Evolutionary conservation across 331 rosid genomes (phyloP), one percentile per base, ranked within the genome.

Genomic region (Prunus yedoensis): DNA sequence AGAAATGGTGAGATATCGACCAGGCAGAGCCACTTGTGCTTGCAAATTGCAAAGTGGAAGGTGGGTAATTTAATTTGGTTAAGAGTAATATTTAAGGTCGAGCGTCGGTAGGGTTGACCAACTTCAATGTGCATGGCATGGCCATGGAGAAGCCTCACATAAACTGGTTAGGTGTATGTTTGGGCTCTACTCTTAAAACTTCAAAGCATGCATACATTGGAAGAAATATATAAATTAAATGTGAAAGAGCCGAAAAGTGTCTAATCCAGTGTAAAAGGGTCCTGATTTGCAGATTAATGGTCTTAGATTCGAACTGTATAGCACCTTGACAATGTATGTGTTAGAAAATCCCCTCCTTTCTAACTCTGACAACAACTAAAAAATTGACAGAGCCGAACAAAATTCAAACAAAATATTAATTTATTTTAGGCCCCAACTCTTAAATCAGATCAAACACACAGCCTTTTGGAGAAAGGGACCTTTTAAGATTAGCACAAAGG

Each of bases 261-360:
- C 38, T 32, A 32, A 32, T 5, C 0, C 1, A 4, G 0, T 32
- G 5, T 1, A 32, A 32, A 32, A 32, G 0, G 0, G 0, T 32
- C 0, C 5, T 32, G 0, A 32, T 32, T 32, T 4, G 38, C 38
- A 32, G 0, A 32, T 32, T 32, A 32, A 4, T 32, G 0, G 5
- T 32, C 0, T 4, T 5, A 32, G 1, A 0, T 32, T 32, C 4
- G 1, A 32, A 32, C 0, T 0, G 0, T 0, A 32, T 32, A 1
- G 0, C 0, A 4, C 1, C 5, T 32, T 32, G 0, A 32, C 8
- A 35, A n/a, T n/a, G n/a, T n/a, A n/a, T n/a, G n/a, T n/a, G n/a
- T n/a, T n/a, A n/a, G 8, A 35, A 35, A 35, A 35, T 0, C 0
- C 0, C 0, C 0, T 35, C 1, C 0, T 1, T 5, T 0, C 38